Conservation (phyloP, 495 filamentous ascomycete species). For the Neurospora africana region DNA sequence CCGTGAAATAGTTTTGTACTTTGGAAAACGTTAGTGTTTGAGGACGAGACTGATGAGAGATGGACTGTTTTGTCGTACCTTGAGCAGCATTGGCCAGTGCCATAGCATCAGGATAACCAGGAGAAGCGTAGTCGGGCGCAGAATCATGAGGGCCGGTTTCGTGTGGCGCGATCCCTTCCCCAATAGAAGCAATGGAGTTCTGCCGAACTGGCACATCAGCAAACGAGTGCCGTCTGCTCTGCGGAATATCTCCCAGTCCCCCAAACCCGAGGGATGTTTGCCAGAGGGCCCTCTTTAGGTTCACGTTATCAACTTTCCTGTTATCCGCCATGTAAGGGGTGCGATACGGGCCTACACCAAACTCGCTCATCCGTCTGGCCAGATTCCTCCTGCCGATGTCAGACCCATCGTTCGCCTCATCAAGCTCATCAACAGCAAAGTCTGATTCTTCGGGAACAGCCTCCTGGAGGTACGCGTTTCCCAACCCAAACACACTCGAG, state of each 20-base stretch:
- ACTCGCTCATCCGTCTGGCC: conserved; percentile 51
- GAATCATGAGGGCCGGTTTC: conserved; percentile 31
- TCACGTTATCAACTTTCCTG: conserved; percentile 60
- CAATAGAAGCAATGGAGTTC: conserved; percentile 53
- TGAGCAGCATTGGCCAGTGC: background rate
- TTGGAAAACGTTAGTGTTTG: conserved; percentile 14
- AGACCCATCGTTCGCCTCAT: conserved; percentile 51
- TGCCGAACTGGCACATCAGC: conserved; percentile 66
- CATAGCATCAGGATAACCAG: background rate
- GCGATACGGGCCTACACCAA: conserved; percentile 45
- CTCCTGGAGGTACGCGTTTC: conserved; percentile 52
- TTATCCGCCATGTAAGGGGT: conserved; percentile 54
- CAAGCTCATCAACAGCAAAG: conserved; percentile 58
- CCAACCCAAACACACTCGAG: conserved; percentile 40
- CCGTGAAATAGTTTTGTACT: conserved; percentile 42
- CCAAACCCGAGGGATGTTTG: conserved; percentile 77
- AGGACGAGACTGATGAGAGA: background rate
- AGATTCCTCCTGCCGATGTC: conserved; percentile 45
- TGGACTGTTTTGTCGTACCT: background rate
- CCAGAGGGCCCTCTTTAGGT: conserved; percentile 67
- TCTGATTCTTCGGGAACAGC: conserved; percentile 60
- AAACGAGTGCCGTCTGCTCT: conserved; percentile 94
- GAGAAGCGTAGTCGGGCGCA: conserved; percentile 7
- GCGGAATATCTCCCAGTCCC: conserved; percentile 56
- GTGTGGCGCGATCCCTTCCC: conserved; percentile 40